Evolutionary conservation across 441 rosid genomes (phyloP).

Genomic region (Bocquillonia castaneifolia): DNA sequence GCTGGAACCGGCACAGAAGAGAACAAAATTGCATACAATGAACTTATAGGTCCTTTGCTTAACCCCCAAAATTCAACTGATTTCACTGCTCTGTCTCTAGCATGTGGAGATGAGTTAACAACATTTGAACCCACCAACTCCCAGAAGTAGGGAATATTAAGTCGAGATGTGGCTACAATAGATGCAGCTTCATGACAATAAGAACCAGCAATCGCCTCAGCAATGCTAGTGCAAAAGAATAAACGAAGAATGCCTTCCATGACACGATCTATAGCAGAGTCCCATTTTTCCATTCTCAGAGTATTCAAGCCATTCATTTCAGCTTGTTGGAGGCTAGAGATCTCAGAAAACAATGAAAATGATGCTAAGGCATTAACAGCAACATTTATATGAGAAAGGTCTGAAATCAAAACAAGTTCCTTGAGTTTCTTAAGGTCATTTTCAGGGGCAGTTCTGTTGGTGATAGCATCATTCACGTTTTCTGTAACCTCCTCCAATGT

Average conservation of each 20-base stretch:
- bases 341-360: conserved; percentile 49
- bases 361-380: conserved; percentile 70
- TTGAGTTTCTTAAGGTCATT: conserved; percentile 47
- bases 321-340: conserved; percentile 31
- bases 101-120: conserved; percentile 51
- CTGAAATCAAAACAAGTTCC: conserved; percentile 48
- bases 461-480: conserved; percentile 54
- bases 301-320: conserved; percentile 31
- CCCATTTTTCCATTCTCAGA: conserved; percentile 53
- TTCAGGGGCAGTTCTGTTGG: conserved; percentile 38
- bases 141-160: conserved; percentile 64
- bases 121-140: conserved; percentile 67
- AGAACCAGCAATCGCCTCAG: conserved; percentile 74
- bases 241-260: conserved; percentile 80
- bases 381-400: conserved; percentile 42
- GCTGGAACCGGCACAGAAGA: conserved; percentile 61
- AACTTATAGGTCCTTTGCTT: conserved; percentile 67
- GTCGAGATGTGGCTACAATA: conserved; percentile 57
- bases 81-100: conserved; percentile 80
- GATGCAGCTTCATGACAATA: conserved; percentile 59
- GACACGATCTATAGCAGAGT: conserved; percentile 53
- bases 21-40: conserved; percentile 77
- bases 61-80: conserved; percentile 92
- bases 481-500: conserved; percentile 84
- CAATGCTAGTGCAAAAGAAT: conserved; percentile 82